Evolutionary conservation across 176 grass and related monocot genomes (phyloP).

Genomic region (Cenchrus americanus): DNA sequence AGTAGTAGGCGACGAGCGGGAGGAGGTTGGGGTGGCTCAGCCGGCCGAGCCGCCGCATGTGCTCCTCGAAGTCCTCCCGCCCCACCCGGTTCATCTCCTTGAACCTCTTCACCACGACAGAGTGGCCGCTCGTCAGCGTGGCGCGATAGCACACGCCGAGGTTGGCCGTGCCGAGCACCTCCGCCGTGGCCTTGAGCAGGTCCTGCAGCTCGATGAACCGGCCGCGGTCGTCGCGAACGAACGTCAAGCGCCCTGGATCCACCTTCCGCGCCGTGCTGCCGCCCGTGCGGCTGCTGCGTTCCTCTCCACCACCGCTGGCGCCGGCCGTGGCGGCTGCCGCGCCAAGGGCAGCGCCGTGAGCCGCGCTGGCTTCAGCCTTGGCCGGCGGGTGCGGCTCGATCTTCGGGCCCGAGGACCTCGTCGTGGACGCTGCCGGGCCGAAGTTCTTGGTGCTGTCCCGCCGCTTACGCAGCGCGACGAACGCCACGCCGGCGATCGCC

Average conservation of each 20-base stretch:
- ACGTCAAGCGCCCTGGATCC: slow-evolving; percentile 73
- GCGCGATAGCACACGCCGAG: slow-evolving; percentile 86
- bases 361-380: neutral
- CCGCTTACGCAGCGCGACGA: slow-evolving; percentile 43
- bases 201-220: slow-evolving; percentile 85
- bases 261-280: slow-evolving; percentile 34
- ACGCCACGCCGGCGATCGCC: slow-evolving; percentile 32
- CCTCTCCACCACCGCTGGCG: neutral
- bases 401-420: neutral
- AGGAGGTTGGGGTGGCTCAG: slow-evolving; percentile 89
- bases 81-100: slow-evolving; percentile 92
- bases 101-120: slow-evolving; percentile 91
- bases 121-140: slow-evolving; percentile 50
- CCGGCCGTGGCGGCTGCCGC: neutral
- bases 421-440: slow-evolving; percentile 1
- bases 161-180: slow-evolving; percentile 75
- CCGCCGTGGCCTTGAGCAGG: slow-evolving; percentile 85
- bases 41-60: slow-evolving; percentile 89
- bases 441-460: slow-evolving; percentile 35
- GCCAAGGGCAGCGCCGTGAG: neutral
- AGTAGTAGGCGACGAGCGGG: slow-evolving; percentile 83
- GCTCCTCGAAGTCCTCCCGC: slow-evolving; percentile 90
- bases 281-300: neutral
- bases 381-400: neutral
- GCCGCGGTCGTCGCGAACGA: slow-evolving; percentile 61